phyloP scores from a whole-genome alignment of 2,329 filamentous ascomycete genomes.

The Arthrobotrys pseudoclavata region DNA sequence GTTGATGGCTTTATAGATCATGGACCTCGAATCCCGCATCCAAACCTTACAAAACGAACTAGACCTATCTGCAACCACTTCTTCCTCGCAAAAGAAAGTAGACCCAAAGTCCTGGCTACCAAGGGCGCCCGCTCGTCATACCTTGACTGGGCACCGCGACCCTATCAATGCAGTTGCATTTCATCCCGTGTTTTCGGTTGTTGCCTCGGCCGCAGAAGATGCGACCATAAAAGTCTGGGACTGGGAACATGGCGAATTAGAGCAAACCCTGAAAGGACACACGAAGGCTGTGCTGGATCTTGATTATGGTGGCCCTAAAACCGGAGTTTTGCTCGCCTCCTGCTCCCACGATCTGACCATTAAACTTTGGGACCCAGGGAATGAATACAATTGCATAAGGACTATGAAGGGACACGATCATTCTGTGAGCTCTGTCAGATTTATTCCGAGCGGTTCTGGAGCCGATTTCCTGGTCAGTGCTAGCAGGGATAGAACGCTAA shows the following conservation, averaged over 20 bases:
- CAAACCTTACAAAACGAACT: slow-evolving; percentile 82
- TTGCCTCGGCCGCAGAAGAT: slow-evolving; percentile 92
- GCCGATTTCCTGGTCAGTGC: slow-evolving; percentile 87
- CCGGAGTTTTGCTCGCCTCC: slow-evolving; percentile 82
- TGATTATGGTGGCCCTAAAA: slow-evolving; percentile 88
- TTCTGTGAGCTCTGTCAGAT: slow-evolving; percentile 87
- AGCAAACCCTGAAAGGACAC: slow-evolving; percentile 90
- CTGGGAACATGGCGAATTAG: slow-evolving; percentile 91
- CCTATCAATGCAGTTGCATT: slow-evolving; percentile 91
- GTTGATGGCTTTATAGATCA: slow-evolving; percentile 74
- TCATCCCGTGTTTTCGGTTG: slow-evolving; percentile 88
- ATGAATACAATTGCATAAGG: slow-evolving; percentile 95
- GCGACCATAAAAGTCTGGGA: slow-evolving; percentile 98
- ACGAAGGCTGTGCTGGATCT: slow-evolving; percentile 89
- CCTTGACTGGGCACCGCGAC: slow-evolving; percentile 83
- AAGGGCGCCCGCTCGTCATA: slow-evolving; percentile 83
- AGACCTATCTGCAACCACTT: slow-evolving; percentile 83
- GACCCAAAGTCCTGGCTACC: slow-evolving; percentile 90
- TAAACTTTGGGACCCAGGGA: slow-evolving; percentile 91
- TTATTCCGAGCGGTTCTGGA: slow-evolving; percentile 85
- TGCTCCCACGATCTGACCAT: slow-evolving; percentile 92
- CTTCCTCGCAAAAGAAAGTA: slow-evolving; percentile 82
- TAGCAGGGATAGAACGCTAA: slow-evolving; percentile 84
- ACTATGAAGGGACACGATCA: slow-evolving; percentile 93
- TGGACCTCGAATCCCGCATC: slow-evolving; percentile 87